Evolutionary conservation across 176 grass and related monocot genomes (phyloP).

Genomic region (barley (Hordeum vulgare)): DNA sequence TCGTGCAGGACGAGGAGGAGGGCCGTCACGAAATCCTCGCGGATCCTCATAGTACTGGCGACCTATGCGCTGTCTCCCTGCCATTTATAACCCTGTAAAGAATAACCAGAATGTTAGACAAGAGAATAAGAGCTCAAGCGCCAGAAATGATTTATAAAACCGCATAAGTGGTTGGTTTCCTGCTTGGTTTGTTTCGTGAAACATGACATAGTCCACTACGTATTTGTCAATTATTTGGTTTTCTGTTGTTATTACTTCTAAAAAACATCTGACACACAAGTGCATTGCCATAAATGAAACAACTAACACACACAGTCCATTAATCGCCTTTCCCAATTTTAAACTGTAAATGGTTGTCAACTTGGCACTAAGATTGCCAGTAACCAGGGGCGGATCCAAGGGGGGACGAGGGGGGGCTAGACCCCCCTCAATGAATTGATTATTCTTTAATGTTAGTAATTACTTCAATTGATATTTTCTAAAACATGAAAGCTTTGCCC

Average conservation of each 20-base stretch:
- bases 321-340: neutral
- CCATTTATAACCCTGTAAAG: conserved; percentile 33
- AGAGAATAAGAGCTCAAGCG: neutral
- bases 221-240: neutral
- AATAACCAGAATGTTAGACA: conserved; percentile 11
- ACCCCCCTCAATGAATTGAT: no score
- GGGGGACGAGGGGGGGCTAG: no score
- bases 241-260: neutral
- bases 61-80: conserved; percentile 40
- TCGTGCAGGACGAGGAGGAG: conserved; percentile 25
- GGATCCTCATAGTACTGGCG: conserved; percentile 28
- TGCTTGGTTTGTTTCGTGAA: neutral
- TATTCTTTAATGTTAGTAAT: no score
- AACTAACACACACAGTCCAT: neutral
- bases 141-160: neutral
- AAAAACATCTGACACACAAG: neutral
- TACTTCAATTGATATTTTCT: no score
- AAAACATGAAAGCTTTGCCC: no score
- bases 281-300: no score
- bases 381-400: no score
- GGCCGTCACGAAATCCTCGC: conserved; percentile 33
- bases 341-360: neutral
- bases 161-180: neutral
- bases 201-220: neutral
- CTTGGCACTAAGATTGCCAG: neutral